Evolutionary conservation across 169 alveolate genomes (phyloP).

Genomic region (Cryptosporidium ryanae): DNA sequence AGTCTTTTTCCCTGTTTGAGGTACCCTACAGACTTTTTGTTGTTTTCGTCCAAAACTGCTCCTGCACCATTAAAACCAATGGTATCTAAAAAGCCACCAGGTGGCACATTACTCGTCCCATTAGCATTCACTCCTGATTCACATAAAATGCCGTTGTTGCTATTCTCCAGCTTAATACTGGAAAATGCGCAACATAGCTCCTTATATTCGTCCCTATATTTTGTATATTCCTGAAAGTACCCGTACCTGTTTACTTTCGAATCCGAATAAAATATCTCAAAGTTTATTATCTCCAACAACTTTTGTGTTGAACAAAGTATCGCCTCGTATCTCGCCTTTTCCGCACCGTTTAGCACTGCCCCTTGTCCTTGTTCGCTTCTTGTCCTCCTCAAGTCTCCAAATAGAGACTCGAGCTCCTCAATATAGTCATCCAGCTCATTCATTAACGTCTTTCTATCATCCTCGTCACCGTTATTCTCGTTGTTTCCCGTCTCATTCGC

Average conservation of each 20-base stretch:
- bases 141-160: background rate
- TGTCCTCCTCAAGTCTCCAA: slow-evolving; percentile 12
- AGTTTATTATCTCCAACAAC: slow-evolving; percentile 21
- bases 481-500: background rate
- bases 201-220: slow-evolving; percentile 6
- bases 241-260: slow-evolving; percentile 22
- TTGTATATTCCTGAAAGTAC: slow-evolving; percentile 17
- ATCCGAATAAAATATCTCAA: slow-evolving; percentile 26
- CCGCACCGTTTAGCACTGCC: background rate
- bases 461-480: background rate
- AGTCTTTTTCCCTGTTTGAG: slow-evolving; percentile 33
- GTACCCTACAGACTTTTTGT: slow-evolving; percentile 2
- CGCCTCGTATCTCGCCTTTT: slow-evolving; percentile 2
- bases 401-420: slow-evolving; percentile 14
- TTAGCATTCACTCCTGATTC: background rate
- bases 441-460: background rate
- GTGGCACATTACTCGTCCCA: background rate
- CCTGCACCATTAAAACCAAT: too few species aligned
- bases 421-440: slow-evolving; percentile 6
- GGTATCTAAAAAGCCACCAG: background rate
- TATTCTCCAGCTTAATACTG: background rate
- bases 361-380: background rate
- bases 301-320: slow-evolving; percentile 16
- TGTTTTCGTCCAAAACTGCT: background rate
- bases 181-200: slow-evolving; percentile 6